phyloP scores from a whole-genome alignment of 23 red algal genomes.

The Gracilaria gracilis region DNA sequence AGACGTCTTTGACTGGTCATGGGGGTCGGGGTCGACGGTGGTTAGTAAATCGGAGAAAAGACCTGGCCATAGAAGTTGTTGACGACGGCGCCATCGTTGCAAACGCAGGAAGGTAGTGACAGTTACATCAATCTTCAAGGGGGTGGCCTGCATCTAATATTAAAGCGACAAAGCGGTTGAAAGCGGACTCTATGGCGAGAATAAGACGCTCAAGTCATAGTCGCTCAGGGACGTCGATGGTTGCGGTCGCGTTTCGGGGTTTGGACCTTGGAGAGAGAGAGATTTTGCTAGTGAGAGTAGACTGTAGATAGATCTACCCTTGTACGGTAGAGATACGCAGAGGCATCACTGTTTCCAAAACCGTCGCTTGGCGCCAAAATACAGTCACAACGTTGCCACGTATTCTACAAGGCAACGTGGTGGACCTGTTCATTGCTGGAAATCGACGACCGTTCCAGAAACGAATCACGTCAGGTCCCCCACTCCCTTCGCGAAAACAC shows the following conservation, averaged over 20 bases:
- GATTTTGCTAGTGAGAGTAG: too few species aligned
- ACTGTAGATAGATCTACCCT: too few species aligned
- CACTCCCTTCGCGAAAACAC: too few species aligned
- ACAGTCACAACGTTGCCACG: neutral
- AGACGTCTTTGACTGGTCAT: neutral
- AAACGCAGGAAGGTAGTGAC: neutral
- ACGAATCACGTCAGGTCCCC: too few species aligned
- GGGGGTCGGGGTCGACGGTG: neutral
- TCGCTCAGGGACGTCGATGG: too few species aligned
- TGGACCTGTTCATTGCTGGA: neutral
- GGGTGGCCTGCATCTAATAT: conserved; percentile 59
- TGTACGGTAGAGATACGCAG: too few species aligned
- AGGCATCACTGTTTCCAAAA: too few species aligned
- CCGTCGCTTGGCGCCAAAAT: neutral
- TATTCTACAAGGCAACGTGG: neutral
- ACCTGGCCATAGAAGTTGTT: conserved; percentile 27
- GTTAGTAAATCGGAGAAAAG: conserved; percentile 33
- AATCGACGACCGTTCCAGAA: too few species aligned
- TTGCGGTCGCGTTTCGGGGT: too few species aligned
- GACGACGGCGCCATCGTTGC: conserved; percentile 45
- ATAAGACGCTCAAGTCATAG: too few species aligned
- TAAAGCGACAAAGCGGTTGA: conserved; percentile 13
- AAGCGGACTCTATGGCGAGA: neutral
- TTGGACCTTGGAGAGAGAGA: too few species aligned
- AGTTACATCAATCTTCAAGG: conserved; percentile 63